phyloP scores from a whole-genome alignment of 1,139 yeast genomes.

The Yamadazyma diospyri region DNA sequence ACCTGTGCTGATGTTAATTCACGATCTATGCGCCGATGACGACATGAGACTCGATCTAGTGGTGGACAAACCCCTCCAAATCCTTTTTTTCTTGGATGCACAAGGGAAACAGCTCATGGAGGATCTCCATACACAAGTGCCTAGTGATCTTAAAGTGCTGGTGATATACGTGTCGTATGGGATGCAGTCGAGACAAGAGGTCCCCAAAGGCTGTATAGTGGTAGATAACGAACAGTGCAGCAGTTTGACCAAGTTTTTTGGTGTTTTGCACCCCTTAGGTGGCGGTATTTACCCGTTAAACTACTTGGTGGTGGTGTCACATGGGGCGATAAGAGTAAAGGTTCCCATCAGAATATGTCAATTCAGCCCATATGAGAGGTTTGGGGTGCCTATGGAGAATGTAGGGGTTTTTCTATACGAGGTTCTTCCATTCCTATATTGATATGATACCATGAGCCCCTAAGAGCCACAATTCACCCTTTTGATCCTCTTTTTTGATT shows the following conservation, averaged over 20 bases:
- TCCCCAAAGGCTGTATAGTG: neutral
- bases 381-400: slow-evolving; percentile 17
- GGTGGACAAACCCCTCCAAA: slow-evolving; percentile 10
- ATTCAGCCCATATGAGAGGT: slow-evolving; percentile 12
- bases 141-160: slow-evolving; percentile 10
- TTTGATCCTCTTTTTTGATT: no score
- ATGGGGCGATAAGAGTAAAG: slow-evolving; percentile 21
- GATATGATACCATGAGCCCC: no score
- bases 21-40: slow-evolving; percentile 5
- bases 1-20: slow-evolving; percentile 4
- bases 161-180: slow-evolving; percentile 15
- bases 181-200: slow-evolving; percentile 4
- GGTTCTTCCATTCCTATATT: slow-evolving; percentile 16
- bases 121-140: slow-evolving; percentile 7
- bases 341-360: slow-evolving; percentile 20
- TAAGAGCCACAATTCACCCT: no score
- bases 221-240: slow-evolving; percentile 15
- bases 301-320: slow-evolving; percentile 32
- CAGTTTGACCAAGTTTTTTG: slow-evolving; percentile 23
- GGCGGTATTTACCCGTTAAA: slow-evolving; percentile 50
- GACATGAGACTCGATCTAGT: slow-evolving; percentile 9
- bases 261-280: slow-evolving; percentile 45
- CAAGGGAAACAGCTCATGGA: slow-evolving; percentile 27
- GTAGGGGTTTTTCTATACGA: slow-evolving; percentile 19
- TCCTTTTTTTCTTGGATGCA: slow-evolving; percentile 26